Base-by-base conservation (phyloP, 2,329 filamentous ascomycete genomes). In the Neofusicoccum ribis region DNA sequence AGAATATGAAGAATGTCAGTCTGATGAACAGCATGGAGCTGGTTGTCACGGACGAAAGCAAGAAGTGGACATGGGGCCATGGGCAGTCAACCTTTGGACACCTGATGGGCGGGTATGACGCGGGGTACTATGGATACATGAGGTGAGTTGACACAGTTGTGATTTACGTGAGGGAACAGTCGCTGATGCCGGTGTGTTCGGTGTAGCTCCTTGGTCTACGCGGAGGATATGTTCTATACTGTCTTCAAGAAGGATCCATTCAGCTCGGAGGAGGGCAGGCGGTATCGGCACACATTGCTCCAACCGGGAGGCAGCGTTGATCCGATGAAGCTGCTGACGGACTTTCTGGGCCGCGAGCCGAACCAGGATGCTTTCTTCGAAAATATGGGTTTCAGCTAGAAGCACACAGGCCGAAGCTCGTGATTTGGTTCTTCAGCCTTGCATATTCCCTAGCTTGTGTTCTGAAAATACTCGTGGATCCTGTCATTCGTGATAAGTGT, bases 91-190 rank as follows among this genome's bases (percentile, higher is more conserved):
- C 88, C 0, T 93, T 94, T 72, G 90, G 91, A 14, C 91, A 95
- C 77, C 82, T 94, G 68, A 91, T 94, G 67, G 91, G 91, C 63
- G 91, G 91, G 2, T 95, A 95, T 72, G 91, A 94, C 76, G 91
- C 91, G 34, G 91, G 91, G 46, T 94, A 94, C 80, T 95, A 94
- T 76, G 82, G 81, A 59, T 84, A 84, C 69, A 74, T 84, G 39
- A 34, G 27, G 54, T 44, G 12, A 34, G 54, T 41, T n/a, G 27
- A 12, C 6, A 1, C 27, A 31, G 6, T 14, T 27, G 20, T 12
- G 11, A 12, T 20, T 15, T 9, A 3, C 4, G 20, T 49, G 23
- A 44, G 14, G 5, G 6, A 31, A 7, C 3, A 44, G 15, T 15
- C 5, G 34, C 44, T 54, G 47, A 50, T 8, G 7, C 20, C 14